Evolutionary conservation across 129 eudicot genomes (phyloP), one percentile per base, ranked within the genome.

Genomic region (Solidago caesia): DNA sequence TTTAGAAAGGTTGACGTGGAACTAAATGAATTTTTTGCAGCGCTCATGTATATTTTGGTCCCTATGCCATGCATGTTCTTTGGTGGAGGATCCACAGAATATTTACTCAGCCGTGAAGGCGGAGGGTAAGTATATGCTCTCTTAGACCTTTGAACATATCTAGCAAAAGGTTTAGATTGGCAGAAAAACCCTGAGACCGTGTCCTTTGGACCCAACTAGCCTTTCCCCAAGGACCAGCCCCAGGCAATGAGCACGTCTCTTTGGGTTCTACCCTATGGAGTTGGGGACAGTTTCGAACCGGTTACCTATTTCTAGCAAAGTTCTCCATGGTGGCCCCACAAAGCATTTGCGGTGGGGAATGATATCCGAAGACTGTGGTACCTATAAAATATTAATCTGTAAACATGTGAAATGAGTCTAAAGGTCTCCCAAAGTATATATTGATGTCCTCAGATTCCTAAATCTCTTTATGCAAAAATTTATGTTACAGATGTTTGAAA

Each of bases 61-160:
- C 98, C 98, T 5, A 93, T 93, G 98, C 98, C 98, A 59, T 93
- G 98, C 79, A 73, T 93, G 83, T 93, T 93, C 84, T 93, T 93
- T 77, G 98, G 98, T 71, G 97, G 98, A 29, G 97, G 98, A n/a
- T 76, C 98, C 77, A 93, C 98, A 72, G 97, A 93, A 74, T 93
- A 90, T 84, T 75, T 93, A 82, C 87, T 80, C 74, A 88, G 92
- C 69, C 86, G 92, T 26, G 98, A 93, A 60, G 98, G 98, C 78
- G 98, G 97, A 12, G 98, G 98, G 98, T 93, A 82, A 83, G 89
- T 67, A 62, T 43, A 10, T 79, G 43, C 39, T 16, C 55, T 70
- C 59, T 82, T 42, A 53, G 55, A 69, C 44, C 49, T 67, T 64
- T 25, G 13, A 8, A 71, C 39, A 33, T 56, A 49, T 75, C 4